Percentiles rank a stretch among this genome's conserved stretches.
Evolutionary conservation across 108 stramenopile species (phyloP).

Genomic region (Cylindrotheca closterium): DNA sequence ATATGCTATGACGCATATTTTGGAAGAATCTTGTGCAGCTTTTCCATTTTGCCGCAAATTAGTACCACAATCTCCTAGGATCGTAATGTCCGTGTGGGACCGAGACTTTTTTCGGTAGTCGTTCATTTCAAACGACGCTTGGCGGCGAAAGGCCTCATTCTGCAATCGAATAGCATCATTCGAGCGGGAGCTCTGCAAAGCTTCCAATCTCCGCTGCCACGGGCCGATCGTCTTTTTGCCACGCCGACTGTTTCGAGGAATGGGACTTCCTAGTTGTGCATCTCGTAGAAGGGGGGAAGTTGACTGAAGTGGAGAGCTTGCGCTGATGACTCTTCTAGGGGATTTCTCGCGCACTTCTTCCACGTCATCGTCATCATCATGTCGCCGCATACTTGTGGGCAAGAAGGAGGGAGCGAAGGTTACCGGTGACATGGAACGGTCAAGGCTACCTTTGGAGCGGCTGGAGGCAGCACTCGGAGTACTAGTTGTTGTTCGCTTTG

Average conservation of each 20-base stretch:
- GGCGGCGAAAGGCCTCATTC: conserved; percentile 12
- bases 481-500: neutral
- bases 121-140: neutral
- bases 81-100: conserved; percentile 30
- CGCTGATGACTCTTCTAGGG: neutral
- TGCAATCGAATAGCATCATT: conserved; percentile 26
- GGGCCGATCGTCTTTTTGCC: neutral
- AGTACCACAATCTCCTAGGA: conserved; percentile 13
- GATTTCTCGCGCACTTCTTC: neutral
- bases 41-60: neutral
- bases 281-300: neutral
- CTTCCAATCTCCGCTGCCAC: conserved; percentile 15
- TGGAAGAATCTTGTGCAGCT: neutral
- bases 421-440: neutral
- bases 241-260: neutral
- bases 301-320: neutral
- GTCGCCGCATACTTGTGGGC: neutral
- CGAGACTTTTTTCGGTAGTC: conserved; percentile 37
- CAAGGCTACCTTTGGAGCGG: neutral
- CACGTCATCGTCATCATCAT: neutral
- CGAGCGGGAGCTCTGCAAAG: neutral
- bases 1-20: conserved; percentile 18
- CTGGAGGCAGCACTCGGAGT: neutral
- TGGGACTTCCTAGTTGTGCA: neutral
- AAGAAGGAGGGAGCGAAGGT: conserved; percentile 26